Evolutionary conservation across 306 rosid species (phyloP), one percentile per base, ranked within the genome.

Genomic region (Fragaria nilgerrensis): DNA sequence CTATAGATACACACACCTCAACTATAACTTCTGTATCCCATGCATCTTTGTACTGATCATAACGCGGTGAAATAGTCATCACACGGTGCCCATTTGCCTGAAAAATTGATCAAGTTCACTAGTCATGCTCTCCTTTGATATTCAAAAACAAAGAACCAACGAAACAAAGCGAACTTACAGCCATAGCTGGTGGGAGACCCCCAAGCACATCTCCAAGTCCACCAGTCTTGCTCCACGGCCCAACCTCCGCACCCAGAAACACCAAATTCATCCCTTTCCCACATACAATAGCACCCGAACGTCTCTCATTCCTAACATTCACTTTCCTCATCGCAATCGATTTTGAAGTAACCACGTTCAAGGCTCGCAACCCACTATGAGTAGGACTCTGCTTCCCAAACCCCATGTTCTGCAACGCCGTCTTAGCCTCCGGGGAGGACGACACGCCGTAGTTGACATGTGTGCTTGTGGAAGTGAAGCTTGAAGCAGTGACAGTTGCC

Each of bases 161-260:
- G 12, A 79, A 64, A 36, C 78, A 65, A 68, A 78, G 36, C 1
- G 45, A 17, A 36, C 93, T 84, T 82, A 90, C 97, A 13, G 95
- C 97, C 87, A 92, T 45, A 17, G 95, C 93, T 25, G 97, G 93
- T 41, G 97, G 95, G 17, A 90, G 87, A 62, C 93, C 95, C 32
- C 97, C 97, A 75, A 92, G 93, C 84, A 92, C 95, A 85, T 92
- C 95, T 17, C 97, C 97, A 76, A 90, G 90, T 25, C 97, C 97
- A 53, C 95, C 95, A 34, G 95, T 92, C 83, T 90, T 92, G 84
- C 97, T 90, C 97, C 95, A 90, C 7, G 95, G 93, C 69, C 61
- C 93, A 45, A 90, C 93, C 83, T 92, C 95, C 0, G 91, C 68
- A 53, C 91, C 93, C 39, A 88, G 58, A 76, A 89, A 87, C 45